These are phyloP conservation scores for Durusdinium trenchii DNA, from an alignment of 73 alveolate genomes.

Conservation along the genomic window DNA sequence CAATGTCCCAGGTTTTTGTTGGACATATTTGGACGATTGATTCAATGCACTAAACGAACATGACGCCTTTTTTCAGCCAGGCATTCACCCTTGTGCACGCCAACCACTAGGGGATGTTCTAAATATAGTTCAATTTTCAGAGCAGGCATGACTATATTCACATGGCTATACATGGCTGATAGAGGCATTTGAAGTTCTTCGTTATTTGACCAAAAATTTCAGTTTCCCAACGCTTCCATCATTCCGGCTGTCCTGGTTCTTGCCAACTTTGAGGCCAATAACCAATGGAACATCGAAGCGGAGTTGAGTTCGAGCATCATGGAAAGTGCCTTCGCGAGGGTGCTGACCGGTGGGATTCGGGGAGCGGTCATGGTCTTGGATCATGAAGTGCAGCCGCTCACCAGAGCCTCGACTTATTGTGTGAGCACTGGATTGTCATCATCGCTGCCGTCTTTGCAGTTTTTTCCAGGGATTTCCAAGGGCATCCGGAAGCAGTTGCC, in stretches of 20 bases:
- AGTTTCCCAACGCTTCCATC: background rate
- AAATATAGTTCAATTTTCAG: too few relatives aligned
- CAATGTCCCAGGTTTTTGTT: too few relatives aligned
- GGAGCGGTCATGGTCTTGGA: conserved; percentile 56
- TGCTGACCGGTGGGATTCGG: background rate
- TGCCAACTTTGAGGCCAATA: background rate
- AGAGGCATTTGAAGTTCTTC: background rate
- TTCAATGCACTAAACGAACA: too few relatives aligned
- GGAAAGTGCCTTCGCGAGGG: conserved; percentile 43
- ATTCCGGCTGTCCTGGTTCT: too few relatives aligned
- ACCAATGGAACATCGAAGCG: conserved; percentile 40
- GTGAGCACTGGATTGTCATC: too few relatives aligned
- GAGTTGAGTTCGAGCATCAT: conserved; percentile 31
- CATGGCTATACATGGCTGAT: background rate
- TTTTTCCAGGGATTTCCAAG: too few relatives aligned
- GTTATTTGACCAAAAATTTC: background rate
- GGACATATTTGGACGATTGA: too few relatives aligned
- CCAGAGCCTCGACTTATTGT: background rate
- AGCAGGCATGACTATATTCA: background rate
- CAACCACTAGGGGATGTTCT: too few relatives aligned
- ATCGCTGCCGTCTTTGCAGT: too few relatives aligned
- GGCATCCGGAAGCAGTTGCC: too few relatives aligned
- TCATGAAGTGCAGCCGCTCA: conserved; percentile 65
- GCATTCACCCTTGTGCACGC: too few relatives aligned
- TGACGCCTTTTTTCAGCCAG: too few relatives aligned